Conservation (phyloP, 108 stramenopile species). For the Nitzschia sp. region DNA sequence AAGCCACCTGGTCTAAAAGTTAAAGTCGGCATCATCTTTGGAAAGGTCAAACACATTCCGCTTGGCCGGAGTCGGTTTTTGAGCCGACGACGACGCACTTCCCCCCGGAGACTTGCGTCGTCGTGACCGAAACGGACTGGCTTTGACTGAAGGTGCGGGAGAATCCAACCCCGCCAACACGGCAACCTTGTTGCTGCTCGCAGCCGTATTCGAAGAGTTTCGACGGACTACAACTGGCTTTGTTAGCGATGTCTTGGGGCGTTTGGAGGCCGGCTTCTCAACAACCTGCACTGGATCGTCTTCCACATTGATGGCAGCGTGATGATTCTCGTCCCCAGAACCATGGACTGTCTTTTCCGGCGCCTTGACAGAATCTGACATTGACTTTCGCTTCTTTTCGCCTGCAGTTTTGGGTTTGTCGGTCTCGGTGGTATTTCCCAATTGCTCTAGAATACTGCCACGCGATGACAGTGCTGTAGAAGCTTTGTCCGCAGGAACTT, state of each 20-base stretch:
- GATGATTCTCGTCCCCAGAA: not conserved
- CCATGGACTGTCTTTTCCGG: not conserved
- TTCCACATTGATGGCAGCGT: not conserved
- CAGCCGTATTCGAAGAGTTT: no score
- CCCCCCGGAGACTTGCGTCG: constrained; percentile 15
- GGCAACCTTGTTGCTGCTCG: not conserved
- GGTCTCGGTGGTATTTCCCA: not conserved
- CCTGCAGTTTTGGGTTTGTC: not conserved
- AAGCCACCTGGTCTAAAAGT: no score
- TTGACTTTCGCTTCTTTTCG: not conserved
- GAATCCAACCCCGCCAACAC: not conserved
- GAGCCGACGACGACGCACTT: not conserved
- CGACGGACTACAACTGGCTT: no score
- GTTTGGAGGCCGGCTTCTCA: not conserved
- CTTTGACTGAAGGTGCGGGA: not conserved
- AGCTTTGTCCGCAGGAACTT: not conserved
- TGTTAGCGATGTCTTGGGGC: not conserved
- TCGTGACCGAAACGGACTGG: constrained; percentile 16
- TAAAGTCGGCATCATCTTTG: constrained; percentile 13
- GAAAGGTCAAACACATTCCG: constrained; percentile 9
- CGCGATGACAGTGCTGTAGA: not conserved
- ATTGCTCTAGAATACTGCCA: not conserved
- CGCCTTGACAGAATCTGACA: not conserved
- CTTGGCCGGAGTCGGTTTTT: constrained; percentile 6
- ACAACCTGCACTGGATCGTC: not conserved